Evolutionary conservation across 2,329 filamentous ascomycete species (phyloP).

Genomic region (Aspergillus nomiae): DNA sequence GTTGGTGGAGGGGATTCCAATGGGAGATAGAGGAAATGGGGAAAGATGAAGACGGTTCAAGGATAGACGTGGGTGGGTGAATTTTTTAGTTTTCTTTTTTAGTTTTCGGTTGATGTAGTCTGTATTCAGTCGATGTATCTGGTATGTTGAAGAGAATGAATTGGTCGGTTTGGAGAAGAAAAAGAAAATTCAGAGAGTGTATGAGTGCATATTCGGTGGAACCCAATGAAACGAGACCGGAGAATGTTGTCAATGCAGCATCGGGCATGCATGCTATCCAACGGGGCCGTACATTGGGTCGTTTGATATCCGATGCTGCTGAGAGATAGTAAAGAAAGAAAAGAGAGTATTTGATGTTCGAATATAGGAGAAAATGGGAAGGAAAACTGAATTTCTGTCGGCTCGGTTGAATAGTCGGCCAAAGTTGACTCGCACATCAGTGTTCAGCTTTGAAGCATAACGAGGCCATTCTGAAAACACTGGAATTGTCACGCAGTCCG

Average conservation of each 20-base stretch:
- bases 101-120: conserved; percentile 8
- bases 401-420: neutral
- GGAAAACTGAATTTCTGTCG: conserved; percentile 5
- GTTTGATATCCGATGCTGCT: conserved; percentile 5
- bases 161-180: conserved; percentile 9
- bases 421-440: neutral
- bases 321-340: neutral
- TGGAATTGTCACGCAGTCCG: neutral
- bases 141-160: conserved; percentile 5
- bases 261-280: neutral
- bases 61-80: neutral
- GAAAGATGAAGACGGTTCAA: neutral
- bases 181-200: conserved; percentile 20
- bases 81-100: conserved; percentile 14
- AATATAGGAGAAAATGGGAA: neutral
- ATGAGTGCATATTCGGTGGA: neutral
- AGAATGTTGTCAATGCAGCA: neutral
- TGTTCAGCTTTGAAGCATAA: neutral
- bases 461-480: neutral
- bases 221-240: neutral
- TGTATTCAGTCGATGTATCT: neutral
- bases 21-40: conserved; percentile 8
- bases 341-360: conserved; percentile 2
- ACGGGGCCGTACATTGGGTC: neutral
- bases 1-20: conserved; percentile 7